Conservation (phyloP, 805 yeast species). For the Wickerhamomyces alni region DNA sequence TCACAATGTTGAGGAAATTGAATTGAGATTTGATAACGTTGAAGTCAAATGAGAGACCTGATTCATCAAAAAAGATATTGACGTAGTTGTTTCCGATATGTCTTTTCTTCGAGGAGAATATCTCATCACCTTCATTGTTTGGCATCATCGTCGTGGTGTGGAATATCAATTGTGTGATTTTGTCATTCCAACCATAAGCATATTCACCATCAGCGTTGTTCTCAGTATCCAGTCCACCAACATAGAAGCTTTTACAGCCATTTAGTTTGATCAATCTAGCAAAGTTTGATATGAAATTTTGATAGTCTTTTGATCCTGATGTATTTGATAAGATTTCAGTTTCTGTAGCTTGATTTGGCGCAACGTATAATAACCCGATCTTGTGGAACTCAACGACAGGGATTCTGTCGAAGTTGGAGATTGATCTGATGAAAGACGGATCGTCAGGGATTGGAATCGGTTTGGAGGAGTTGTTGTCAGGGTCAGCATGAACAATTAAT, state of each 20-base stretch:
- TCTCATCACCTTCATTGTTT: slow-evolving; percentile 32
- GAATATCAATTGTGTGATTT: slow-evolving; percentile 63
- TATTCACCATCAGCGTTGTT: slow-evolving; percentile 69
- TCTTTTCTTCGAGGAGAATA: slow-evolving; percentile 56
- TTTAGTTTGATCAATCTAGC: slow-evolving; percentile 58
- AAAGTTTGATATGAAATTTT: slow-evolving; percentile 48
- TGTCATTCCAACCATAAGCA: slow-evolving; percentile 68
- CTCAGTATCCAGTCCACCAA: slow-evolving; percentile 76
- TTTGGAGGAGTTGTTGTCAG: slow-evolving; percentile 21
- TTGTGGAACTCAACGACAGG: slow-evolving; percentile 78
- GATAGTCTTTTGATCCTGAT: slow-evolving; percentile 59
- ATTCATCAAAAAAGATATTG: slow-evolving; percentile 75
- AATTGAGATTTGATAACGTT: slow-evolving; percentile 71
- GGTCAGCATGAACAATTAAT: slow-evolving; percentile 37
- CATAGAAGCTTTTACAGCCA: slow-evolving; percentile 46
- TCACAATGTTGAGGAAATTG: slow-evolving; percentile 75
- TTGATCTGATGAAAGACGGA: slow-evolving; percentile 41
- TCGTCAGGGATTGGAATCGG: slow-evolving; percentile 50
- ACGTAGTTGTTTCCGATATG: slow-evolving; percentile 87
- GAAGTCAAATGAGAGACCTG: slow-evolving; percentile 60
- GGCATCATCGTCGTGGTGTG: slow-evolving; percentile 87
- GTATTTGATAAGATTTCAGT: slow-evolving; percentile 56
- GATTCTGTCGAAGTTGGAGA: slow-evolving; percentile 61
- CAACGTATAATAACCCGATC: slow-evolving; percentile 73
- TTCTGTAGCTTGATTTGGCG: slow-evolving; percentile 58